Evolutionary conservation across 2,329 filamentous ascomycete species (phyloP), one percentile per base, ranked within the genome.

Genomic region (Arthrobotrys iridis): DNA sequence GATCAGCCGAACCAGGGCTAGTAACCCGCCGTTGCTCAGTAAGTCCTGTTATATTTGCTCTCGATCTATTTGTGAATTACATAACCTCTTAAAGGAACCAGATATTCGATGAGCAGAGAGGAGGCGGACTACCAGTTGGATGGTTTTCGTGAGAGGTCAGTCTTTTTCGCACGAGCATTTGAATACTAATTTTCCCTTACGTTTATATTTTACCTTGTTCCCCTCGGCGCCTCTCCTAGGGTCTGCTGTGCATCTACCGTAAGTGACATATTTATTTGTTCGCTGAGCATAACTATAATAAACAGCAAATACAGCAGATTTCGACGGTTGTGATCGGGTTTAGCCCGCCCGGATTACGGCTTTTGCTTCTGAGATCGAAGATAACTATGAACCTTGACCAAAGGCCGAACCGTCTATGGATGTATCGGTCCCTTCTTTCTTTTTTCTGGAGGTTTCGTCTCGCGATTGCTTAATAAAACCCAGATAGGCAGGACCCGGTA

Each of bases 21-120:
- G 59, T n/a, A 52, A 24, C 18, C 63, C 48, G 57, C 48, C 55
- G 41, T 24, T 37, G 52, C 40, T 46, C 70, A 75, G 71, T 75
- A 75, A 75, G 71, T 75, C 57, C 45, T 74, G 64, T 68, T 68
- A 40, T 62, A 59, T 66, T 48, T 46, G 41, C 18, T 67, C 62
- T 55, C 58, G 43, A 28, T 35, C 35, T 48, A 28, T 58, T 68
- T 64, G 71, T 75, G 71, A 75, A 75, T 62, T 75, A 75, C 30
- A 75, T 75, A 41, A 75, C 71, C 41, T 40, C 67, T 63, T 66
- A 58, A 35, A 18, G 37, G 50, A 55, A 57, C 63, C 71, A 67
- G 71, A 68, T 75, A 33, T 60, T 50, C 55, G 71, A 55, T 55
- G 15, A 55, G 3, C 50, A 13, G 37, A 55, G 50, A 59, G 40